These are phyloP conservation scores for Westerdykella sp. DNA, from an alignment of 2,329 filamentous ascomycete species.

Conservation along the genomic window DNA sequence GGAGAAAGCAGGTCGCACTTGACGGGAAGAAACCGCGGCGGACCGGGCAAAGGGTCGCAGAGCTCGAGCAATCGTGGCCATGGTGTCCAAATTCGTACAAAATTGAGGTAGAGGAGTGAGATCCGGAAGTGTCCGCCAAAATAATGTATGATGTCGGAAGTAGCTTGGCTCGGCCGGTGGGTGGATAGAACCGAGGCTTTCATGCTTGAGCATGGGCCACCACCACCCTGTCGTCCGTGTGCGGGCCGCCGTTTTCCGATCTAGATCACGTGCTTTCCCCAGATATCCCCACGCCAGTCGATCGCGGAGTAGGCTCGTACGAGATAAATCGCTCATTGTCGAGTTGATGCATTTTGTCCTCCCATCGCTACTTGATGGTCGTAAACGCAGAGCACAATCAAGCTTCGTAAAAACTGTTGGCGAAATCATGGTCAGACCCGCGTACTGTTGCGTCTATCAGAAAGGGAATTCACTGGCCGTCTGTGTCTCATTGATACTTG, in stretches of 20 bases:
- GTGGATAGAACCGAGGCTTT: not conserved
- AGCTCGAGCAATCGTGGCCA: constrained; percentile 29
- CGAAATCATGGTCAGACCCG: too few species aligned
- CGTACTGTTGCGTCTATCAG: too few species aligned
- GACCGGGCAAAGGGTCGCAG: constrained; percentile 28
- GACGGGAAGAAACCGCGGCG: constrained; percentile 20
- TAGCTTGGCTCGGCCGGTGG: not conserved
- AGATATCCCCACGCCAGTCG: too few species aligned
- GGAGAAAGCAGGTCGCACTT: constrained; percentile 22
- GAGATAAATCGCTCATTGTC: not conserved
- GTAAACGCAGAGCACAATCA: too few species aligned
- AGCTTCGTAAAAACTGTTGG: too few species aligned
- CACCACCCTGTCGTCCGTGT: not conserved
- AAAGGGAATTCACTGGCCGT: too few species aligned
- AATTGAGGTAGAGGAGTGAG: not conserved
- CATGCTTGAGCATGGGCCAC: not conserved
- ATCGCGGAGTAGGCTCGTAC: too few species aligned
- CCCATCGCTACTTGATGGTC: too few species aligned
- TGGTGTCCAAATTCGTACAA: constrained; percentile 6
- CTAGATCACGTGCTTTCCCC: not conserved
- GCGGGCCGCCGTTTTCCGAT: not conserved
- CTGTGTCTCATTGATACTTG: too few species aligned
- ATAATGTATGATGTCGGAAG: not conserved
- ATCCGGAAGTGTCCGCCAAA: constrained; percentile 1
- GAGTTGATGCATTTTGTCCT: too few species aligned